A percentile compares a stretch with the other conserved stretches of the same genome.
Conservation (phyloP, 129 eudicot species). For the Glebionis coronaria region DNA sequence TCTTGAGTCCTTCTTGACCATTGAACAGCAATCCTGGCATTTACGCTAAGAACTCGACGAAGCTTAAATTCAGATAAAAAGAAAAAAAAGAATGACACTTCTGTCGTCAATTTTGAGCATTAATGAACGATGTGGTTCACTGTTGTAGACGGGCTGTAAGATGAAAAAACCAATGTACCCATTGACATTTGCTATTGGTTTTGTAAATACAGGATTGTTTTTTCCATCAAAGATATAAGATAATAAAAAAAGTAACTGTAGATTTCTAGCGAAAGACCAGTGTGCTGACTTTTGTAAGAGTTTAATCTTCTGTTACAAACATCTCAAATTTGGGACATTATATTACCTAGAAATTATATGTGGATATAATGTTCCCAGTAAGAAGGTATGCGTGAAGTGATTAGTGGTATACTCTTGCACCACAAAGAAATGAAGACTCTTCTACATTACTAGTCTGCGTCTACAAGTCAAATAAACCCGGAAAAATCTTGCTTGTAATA, state of each 20-base stretch:
- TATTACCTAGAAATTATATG: too few species aligned
- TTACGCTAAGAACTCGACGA: neutral
- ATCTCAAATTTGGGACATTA: neutral
- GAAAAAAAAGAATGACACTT: neutral
- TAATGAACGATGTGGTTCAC: neutral
- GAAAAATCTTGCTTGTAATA: neutral
- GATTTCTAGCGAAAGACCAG: neutral
- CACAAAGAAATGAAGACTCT: conserved; percentile 10
- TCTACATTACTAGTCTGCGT: neutral
- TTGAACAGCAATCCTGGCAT: conserved; percentile 6
- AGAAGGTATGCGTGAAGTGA: conserved; percentile 1
- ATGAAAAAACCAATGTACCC: neutral
- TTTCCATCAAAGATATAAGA: too few species aligned
- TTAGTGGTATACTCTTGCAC: neutral
- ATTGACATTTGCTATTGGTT: conserved; percentile 1
- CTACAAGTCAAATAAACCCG: neutral
- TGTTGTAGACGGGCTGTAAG: neutral
- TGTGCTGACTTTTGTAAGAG: neutral
- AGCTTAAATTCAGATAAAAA: neutral
- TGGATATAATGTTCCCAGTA: neutral
- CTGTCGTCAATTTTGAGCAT: conserved; percentile 2
- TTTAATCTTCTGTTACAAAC: neutral
- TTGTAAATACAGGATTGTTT: conserved; percentile 7
- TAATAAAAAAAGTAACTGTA: neutral
- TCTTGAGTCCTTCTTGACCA: conserved; percentile 22